These are phyloP conservation scores for Glycyrrhiza uralensis DNA, from an alignment of 306 rosid genomes.

Conservation along the genomic window DNA sequence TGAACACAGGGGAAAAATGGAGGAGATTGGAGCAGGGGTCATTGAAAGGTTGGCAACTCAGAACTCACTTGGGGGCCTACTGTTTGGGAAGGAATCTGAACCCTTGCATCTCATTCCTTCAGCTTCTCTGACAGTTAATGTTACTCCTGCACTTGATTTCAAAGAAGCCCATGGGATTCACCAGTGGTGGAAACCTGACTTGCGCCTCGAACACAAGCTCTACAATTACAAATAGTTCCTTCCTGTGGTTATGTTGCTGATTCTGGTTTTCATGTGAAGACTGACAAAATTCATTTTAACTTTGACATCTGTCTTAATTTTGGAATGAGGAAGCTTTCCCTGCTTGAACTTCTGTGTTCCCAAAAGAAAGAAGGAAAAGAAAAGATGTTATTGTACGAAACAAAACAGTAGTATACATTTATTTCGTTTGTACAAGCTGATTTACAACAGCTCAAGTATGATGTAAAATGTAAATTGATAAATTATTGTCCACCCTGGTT, in stretches of 20 bases:
- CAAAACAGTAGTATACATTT: not conserved
- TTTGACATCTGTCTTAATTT: not conserved
- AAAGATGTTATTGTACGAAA: too few relatives aligned
- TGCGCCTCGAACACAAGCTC: constrained; percentile 41
- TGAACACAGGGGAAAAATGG: constrained; percentile 86
- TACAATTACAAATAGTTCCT: constrained; percentile 48
- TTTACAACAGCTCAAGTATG: too few relatives aligned
- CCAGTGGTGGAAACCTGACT: constrained; percentile 86
- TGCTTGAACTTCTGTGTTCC: not conserved
- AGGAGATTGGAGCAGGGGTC: constrained; percentile 71
- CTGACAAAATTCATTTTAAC: not conserved
- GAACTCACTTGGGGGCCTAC: constrained; percentile 66
- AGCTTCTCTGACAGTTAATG: constrained; percentile 55
- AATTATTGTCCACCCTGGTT: too few relatives aligned
- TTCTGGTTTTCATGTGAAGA: constrained; percentile 9
- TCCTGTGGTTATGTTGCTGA: not conserved
- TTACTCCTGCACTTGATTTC: constrained; percentile 49
- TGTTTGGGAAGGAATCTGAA: constrained; percentile 68
- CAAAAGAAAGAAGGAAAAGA: not conserved
- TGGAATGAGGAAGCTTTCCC: not conserved
- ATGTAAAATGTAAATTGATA: too few relatives aligned
- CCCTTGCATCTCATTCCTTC: constrained; percentile 91
- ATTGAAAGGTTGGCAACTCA: constrained; percentile 88
- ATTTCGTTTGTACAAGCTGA: too few relatives aligned
- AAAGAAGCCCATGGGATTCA: constrained; percentile 97